Evolutionary conservation across 2,329 filamentous ascomycete species (phyloP).

Genomic region (Claviceps arundinis): DNA sequence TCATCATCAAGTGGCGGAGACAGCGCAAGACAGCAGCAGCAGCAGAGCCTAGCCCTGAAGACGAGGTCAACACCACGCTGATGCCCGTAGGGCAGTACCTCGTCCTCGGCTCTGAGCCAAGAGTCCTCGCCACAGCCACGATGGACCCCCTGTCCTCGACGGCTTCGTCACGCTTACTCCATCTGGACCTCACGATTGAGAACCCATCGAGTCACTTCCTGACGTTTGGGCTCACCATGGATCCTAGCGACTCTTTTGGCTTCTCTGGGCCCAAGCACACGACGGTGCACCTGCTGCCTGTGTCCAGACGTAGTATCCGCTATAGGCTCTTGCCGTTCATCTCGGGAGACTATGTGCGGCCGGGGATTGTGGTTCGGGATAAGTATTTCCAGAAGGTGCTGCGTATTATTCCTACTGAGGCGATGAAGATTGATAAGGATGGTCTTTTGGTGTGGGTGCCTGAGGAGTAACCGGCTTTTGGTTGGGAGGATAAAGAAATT

Average conservation of each 20-base stretch:
- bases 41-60: neutral
- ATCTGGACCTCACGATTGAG: conserved; percentile 57
- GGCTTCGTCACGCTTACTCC: conserved; percentile 22
- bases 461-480: conserved; percentile 8
- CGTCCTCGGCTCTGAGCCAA: conserved; percentile 71
- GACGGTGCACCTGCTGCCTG: conserved; percentile 66
- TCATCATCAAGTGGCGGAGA: conserved; percentile 69
- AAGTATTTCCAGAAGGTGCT: conserved; percentile 88
- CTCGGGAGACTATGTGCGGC: conserved; percentile 54
- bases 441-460: conserved; percentile 50
- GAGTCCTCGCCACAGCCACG: conserved; percentile 55
- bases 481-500: neutral
- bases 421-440: conserved; percentile 52
- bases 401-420: conserved; percentile 65
- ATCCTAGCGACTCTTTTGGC: conserved; percentile 81
- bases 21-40: conserved; percentile 15
- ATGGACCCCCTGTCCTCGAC: conserved; percentile 25
- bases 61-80: conserved; percentile 43
- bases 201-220: conserved; percentile 92
- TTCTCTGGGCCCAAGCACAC: conserved; percentile 81
- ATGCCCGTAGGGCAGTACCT: conserved; percentile 70
- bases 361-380: conserved; percentile 67
- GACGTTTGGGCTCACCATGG: conserved; percentile 85
- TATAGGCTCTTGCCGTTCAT: conserved; percentile 62
- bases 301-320: conserved; percentile 59